Evolutionary conservation across 805 yeast species (phyloP), one percentile per base, ranked within the genome.

Genomic region (Nematodospora valgi): DNA sequence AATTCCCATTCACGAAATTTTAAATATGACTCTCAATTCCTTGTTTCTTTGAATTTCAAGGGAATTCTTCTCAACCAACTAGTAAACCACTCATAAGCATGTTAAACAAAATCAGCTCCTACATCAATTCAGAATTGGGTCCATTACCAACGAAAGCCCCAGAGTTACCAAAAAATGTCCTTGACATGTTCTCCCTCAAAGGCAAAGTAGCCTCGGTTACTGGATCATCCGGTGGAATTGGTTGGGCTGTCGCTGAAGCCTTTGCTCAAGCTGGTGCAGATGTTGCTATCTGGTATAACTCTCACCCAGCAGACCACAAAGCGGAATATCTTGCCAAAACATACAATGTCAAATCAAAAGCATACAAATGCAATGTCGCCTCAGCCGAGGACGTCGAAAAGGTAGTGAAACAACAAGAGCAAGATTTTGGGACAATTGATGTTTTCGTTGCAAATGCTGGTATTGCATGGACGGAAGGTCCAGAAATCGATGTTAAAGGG

Each of bases 361-460:
- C 91, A 12, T 74, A 82, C 70, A 70, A 77, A 62, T 78, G 81
- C 51, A 68, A 72, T 34, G 69, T 82, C 36, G 61, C 74, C 35
- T 72, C 74, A 43, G 44, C 67, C 32, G 70, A 63, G 13, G 66
- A 56, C 8, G 86, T 82, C 31, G 72, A 71, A 41, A 46, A 45
- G 13, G 68, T 75, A 11, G 64, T 82, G 34, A 55, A 51, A 24
- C 70, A 68, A 55, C 76, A 79, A 42, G 74, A 68, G 43, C 45
- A 59, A 40, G 94, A 86, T 52, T 86, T 87, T 55, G 93, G 91
- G 37, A 76, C 76, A 42, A 77, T 87, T 46, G 95, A 87, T 58
- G 65, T 86, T 18, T 82, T 85, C 51, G 93, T 87, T 30, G 94
- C 94, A 49, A 87, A 87, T 57, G 96, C 96, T 10, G 96, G 96